Percentiles rank a stretch among this genome's conserved stretches.
phyloP scores from a whole-genome alignment of 768 basidiomycete species.

The Rhizopogon salebrosus region DNA sequence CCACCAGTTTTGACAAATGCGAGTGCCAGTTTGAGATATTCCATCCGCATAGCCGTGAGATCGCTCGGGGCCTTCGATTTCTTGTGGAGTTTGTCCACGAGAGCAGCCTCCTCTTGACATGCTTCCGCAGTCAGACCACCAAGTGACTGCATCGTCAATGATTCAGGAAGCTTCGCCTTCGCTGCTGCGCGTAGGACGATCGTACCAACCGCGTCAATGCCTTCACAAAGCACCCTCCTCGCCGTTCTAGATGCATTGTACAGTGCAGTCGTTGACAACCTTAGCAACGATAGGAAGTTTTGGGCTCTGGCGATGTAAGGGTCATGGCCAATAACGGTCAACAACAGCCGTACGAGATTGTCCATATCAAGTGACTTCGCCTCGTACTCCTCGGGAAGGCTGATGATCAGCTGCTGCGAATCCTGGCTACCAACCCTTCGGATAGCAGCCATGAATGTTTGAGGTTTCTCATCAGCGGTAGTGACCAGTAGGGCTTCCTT shows the following conservation, averaged over 20 bases:
- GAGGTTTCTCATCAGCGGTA: constrained; percentile 70
- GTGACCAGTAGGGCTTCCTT: constrained; percentile 63
- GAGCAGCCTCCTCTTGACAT: constrained; percentile 19
- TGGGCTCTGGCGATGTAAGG: constrained; percentile 61
- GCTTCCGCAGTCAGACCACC: constrained; percentile 1
- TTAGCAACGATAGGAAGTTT: constrained; percentile 61
- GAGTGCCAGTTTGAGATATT: constrained; percentile 54
- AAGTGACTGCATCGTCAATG: constrained; percentile 14
- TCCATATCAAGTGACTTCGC: constrained; percentile 51
- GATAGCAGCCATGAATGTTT: constrained; percentile 57
- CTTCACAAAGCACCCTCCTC: constrained; percentile 55
- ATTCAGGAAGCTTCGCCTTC: constrained; percentile 41
- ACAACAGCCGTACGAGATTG: constrained; percentile 63
- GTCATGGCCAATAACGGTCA: constrained; percentile 79
- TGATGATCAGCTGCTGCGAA: constrained; percentile 35
- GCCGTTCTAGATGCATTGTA: constrained; percentile 51
- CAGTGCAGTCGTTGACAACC: constrained; percentile 49
- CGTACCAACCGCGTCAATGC: constrained; percentile 59
- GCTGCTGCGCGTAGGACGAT: constrained; percentile 42
- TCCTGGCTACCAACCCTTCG: constrained; percentile 37
- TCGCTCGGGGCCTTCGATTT: constrained; percentile 50
- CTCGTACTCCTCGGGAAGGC: constrained; percentile 54
- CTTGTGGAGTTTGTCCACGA: constrained; percentile 33
- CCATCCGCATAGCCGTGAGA: constrained; percentile 52
- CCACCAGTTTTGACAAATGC: constrained; percentile 50